Percentiles rank a stretch among this genome's conserved stretches.
These are phyloP conservation scores for Zasmidium angulare DNA, from an alignment of 2,329 filamentous ascomycete species.

Conservation along the genomic window DNA sequence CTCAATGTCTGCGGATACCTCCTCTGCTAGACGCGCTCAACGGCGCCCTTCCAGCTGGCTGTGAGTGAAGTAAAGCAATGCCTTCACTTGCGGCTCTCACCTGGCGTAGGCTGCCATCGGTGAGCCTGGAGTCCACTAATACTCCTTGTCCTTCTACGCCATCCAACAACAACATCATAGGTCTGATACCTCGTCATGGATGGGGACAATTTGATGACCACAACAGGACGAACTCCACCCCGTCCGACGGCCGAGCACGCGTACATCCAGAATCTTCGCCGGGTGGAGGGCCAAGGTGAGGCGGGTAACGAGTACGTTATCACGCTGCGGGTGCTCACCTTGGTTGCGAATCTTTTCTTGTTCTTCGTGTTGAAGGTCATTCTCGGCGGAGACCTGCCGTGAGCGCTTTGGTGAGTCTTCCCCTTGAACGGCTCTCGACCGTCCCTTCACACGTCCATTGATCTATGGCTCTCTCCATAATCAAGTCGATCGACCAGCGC, in stretches of 20 bases:
- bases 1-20: too few species aligned
- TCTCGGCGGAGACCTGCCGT: too few species aligned
- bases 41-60: background rate
- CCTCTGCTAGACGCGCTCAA: background rate
- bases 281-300: too few species aligned
- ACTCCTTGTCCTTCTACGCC: background rate
- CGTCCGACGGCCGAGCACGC: background rate
- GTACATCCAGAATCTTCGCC: background rate
- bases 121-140: background rate
- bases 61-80: background rate
- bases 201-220: background rate
- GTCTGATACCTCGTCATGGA: background rate
- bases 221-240: background rate
- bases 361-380: too few species aligned
- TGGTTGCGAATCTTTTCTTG: too few species aligned
- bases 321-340: too few species aligned
- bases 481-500: background rate
- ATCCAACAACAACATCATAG: background rate
- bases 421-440: too few species aligned
- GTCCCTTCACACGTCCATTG: too few species aligned
- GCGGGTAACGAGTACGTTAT: too few species aligned
- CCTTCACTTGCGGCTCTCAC: background rate
- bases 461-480: too few species aligned
- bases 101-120: background rate
- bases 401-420: too few species aligned